Conservation (phyloP, 352 stramenopile genomes). For the Phytophthora sp. region DNA sequence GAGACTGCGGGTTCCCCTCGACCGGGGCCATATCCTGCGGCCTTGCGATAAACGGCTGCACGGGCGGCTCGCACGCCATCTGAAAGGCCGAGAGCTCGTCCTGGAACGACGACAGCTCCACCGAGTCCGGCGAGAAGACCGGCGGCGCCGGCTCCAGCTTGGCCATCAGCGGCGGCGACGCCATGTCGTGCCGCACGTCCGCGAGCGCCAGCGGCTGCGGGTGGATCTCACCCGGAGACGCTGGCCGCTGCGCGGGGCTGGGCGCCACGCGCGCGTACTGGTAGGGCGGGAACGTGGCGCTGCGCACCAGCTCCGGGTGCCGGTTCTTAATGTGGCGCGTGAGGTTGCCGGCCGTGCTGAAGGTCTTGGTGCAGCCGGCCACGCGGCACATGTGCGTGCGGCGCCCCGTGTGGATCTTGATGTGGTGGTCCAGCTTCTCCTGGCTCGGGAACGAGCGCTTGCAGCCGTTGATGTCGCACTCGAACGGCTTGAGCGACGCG, state of each 20-base stretch:
- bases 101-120: conserved; percentile 33
- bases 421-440: conserved; percentile 52
- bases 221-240: neutral
- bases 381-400: conserved; percentile 50
- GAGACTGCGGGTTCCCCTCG: neutral
- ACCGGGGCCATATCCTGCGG: conserved; percentile 5
- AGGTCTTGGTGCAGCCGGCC: conserved; percentile 53
- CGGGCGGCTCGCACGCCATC: conserved; percentile 14
- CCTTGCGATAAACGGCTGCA: conserved; percentile 5
- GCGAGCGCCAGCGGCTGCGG: neutral
- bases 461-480: conserved; percentile 50
- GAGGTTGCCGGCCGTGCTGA: conserved; percentile 64
- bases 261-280: conserved; percentile 10
- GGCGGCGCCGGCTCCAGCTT: conserved; percentile 24
- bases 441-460: conserved; percentile 48
- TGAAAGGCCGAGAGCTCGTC: conserved; percentile 33
- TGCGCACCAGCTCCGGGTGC: conserved; percentile 39
- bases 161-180: conserved; percentile 13
- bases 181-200: neutral
- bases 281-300: conserved; percentile 10
- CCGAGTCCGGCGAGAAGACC: conserved; percentile 32
- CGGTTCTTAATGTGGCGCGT: conserved; percentile 61
- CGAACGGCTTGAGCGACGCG: conserved; percentile 52
- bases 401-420: conserved; percentile 58
- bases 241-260: conserved; percentile 8